Percentiles rank a stretch among this genome's conserved stretches.
Evolutionary conservation across 148 eudicot species (phyloP).

Genomic region (Persicaria tinctoria): DNA sequence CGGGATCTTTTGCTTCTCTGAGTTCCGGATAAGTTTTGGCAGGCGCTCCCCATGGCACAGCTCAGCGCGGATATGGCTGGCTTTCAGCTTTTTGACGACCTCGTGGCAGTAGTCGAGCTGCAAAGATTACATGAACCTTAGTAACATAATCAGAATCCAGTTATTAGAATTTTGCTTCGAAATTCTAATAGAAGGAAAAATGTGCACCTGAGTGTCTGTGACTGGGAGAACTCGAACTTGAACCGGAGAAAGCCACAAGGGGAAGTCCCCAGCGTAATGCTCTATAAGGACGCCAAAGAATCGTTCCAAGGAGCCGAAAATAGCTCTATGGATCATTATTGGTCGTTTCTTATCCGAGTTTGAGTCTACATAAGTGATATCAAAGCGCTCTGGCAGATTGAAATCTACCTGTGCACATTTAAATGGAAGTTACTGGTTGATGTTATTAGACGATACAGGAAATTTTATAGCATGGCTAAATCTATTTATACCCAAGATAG

Average conservation of each 20-base stretch:
- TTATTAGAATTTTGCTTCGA: no score
- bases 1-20: slow-evolving; percentile 90
- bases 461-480: background rate
- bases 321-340: slow-evolving; percentile 96
- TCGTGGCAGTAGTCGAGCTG: slow-evolving; percentile 72
- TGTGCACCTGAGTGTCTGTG: slow-evolving; percentile 72
- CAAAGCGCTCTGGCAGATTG: slow-evolving; percentile 91
- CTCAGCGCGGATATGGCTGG: slow-evolving; percentile 67
- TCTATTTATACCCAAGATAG: background rate
- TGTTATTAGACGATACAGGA: no score
- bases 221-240: slow-evolving; percentile 91
- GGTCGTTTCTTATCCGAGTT: slow-evolving; percentile 82
- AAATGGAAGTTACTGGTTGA: no score
- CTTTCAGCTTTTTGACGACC: slow-evolving; percentile 48
- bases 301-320: slow-evolving; percentile 94
- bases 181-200: background rate
- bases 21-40: slow-evolving; percentile 76
- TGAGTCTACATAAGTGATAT: slow-evolving; percentile 87
- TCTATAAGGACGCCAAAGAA: slow-evolving; percentile 98
- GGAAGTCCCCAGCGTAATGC: slow-evolving; percentile 98
- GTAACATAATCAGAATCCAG: background rate
- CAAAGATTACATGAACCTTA: background rate
- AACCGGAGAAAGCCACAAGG: slow-evolving; percentile 89
- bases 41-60: slow-evolving; percentile 87
- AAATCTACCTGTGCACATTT: slow-evolving; percentile 72